Conservation (phyloP, 768 basidiomycete species). For the Pleurotus cornucopiae region DNA sequence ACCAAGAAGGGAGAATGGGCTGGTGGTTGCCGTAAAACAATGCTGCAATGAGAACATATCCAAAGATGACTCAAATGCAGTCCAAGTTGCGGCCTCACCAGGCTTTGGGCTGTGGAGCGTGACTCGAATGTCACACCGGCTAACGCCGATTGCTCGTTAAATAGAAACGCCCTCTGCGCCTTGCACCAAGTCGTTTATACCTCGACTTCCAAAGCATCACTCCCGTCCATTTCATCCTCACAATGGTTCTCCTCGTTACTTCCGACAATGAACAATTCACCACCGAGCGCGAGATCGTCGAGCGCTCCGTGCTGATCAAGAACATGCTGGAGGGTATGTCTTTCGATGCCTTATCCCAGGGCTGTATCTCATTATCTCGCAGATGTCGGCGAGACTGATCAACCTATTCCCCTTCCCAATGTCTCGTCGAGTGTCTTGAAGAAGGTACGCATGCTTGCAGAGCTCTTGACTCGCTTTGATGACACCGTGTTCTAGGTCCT, state of each 20-base stretch:
- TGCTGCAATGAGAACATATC: slow-evolving; percentile 39
- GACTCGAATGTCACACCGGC: slow-evolving; percentile 24
- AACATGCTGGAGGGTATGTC: slow-evolving; percentile 96
- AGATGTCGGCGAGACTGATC: slow-evolving; percentile 95
- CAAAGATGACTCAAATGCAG: neutral
- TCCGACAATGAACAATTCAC: slow-evolving; percentile 95
- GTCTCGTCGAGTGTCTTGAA: slow-evolving; percentile 90
- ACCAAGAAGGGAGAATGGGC: slow-evolving; percentile 53
- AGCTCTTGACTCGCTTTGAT: neutral
- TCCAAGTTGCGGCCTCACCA: too few species aligned
- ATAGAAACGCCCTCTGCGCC: slow-evolving; percentile 27
- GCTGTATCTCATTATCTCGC: slow-evolving; percentile 11
- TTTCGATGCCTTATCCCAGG: slow-evolving; percentile 7
- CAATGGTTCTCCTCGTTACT: slow-evolving; percentile 85
- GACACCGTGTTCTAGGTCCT: slow-evolving; percentile 58
- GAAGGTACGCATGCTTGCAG: slow-evolving; percentile 56
- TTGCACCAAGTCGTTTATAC: neutral
- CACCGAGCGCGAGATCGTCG: slow-evolving; percentile 91
- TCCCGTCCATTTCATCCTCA: slow-evolving; percentile 13
- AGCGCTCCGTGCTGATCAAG: slow-evolving; percentile 95
- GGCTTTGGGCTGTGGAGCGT: slow-evolving; percentile 3
- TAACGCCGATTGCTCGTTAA: slow-evolving; percentile 28
- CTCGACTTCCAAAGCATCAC: slow-evolving; percentile 15
- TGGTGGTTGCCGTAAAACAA: slow-evolving; percentile 28
- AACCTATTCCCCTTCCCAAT: slow-evolving; percentile 92